Conservation (phyloP, 371 early-diverging fungal genomes). For the Batkoa obscura region DNA sequence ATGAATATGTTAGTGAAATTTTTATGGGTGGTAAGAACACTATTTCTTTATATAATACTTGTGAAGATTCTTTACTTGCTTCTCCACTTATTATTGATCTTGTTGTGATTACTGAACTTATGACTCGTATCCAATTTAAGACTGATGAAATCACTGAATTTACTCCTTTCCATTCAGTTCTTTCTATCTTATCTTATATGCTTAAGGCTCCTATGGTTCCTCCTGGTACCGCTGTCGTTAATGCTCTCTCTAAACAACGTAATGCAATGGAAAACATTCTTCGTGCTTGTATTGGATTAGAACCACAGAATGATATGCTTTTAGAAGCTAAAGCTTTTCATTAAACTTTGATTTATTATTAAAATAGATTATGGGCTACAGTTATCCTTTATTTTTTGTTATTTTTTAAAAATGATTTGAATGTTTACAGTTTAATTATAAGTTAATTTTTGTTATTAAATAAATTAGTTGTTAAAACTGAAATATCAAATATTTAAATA, state of each 20-base stretch:
- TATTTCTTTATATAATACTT: conserved; percentile 89
- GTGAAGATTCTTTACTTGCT: conserved; percentile 94
- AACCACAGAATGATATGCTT: conserved; percentile 77
- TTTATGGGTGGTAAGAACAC: conserved; percentile 96
- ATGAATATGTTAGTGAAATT: conserved; percentile 93
- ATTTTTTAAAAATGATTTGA: too few relatives aligned
- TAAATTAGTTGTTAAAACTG: too few relatives aligned
- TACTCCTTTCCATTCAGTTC: conserved; percentile 77
- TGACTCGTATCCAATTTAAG: conserved; percentile 84
- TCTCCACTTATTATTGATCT: conserved; percentile 91
- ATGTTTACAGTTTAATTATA: too few relatives aligned
- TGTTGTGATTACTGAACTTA: conserved; percentile 78
- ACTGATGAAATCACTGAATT: conserved; percentile 39
- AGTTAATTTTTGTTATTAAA: too few relatives aligned
- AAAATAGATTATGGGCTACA: too few relatives aligned
- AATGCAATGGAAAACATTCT: conserved; percentile 89
- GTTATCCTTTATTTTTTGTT: too few relatives aligned
- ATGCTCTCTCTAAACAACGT: conserved; percentile 85
- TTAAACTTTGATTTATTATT: background rate
- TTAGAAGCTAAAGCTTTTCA: conserved; percentile 52
- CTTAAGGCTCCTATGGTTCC: conserved; percentile 86
- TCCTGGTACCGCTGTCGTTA: conserved; percentile 81
- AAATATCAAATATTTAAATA: too few relatives aligned
- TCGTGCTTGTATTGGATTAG: conserved; percentile 84
- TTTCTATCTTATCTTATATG: conserved; percentile 76